A percentile compares a stretch with the other conserved stretches of the same genome.
Evolutionary conservation across 2,329 filamentous ascomycete species (phyloP).

Genomic region (Colletotrichum sansevieriae): DNA sequence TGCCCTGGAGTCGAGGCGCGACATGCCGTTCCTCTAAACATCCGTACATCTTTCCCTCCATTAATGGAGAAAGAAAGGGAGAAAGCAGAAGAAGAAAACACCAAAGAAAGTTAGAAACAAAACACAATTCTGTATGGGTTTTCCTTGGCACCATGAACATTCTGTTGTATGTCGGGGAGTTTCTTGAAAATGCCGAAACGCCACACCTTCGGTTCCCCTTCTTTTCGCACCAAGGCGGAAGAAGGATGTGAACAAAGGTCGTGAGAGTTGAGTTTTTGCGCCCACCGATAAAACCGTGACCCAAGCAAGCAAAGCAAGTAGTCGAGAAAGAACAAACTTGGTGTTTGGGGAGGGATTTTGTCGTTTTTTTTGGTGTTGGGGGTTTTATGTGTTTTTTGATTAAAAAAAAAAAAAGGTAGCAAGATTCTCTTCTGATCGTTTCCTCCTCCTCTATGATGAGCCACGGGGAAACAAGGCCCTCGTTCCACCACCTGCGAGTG

Average conservation of each 20-base stretch:
- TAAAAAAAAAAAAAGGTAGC: constrained; percentile 15
- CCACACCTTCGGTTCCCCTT: constrained; percentile 23
- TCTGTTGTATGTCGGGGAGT: constrained; percentile 21
- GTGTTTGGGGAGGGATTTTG: constrained; percentile 27
- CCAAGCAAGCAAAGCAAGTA: constrained; percentile 32
- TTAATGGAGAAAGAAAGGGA: neutral
- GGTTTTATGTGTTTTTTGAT: constrained; percentile 21
- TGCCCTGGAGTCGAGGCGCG: constrained; percentile 38
- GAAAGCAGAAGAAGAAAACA: constrained; percentile 10
- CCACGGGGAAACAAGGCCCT: neutral
- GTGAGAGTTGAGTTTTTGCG: constrained; percentile 32
- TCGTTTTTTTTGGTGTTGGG: constrained; percentile 18
- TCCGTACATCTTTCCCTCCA: constrained; percentile 26
- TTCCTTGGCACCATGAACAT: constrained; percentile 18
- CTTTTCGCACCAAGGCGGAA: constrained; percentile 3
- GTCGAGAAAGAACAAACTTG: constrained; percentile 33
- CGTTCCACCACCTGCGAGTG: constrained; percentile 33
- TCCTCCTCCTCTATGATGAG: constrained; percentile 36
- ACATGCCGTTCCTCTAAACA: constrained; percentile 34
- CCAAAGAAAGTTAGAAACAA: constrained; percentile 22
- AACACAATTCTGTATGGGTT: constrained; percentile 36
- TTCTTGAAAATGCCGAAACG: constrained; percentile 37
- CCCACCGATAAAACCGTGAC: constrained; percentile 18
- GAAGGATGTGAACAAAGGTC: constrained; percentile 23
- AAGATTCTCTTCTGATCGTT: constrained; percentile 29